Conservation (phyloP, 495 filamentous ascomycete genomes). For the Glutinoglossum americanum region DNA sequence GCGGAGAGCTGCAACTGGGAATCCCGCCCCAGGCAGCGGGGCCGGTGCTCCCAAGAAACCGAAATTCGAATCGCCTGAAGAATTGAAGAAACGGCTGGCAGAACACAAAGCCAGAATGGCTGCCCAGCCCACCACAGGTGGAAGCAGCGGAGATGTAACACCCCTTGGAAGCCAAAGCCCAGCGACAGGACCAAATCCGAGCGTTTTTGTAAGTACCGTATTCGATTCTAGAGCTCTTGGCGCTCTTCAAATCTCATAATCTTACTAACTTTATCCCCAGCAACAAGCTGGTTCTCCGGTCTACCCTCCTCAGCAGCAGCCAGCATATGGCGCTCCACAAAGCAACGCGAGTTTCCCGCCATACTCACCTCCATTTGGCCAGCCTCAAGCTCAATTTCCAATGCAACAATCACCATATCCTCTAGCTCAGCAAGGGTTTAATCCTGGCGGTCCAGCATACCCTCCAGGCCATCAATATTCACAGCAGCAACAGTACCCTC, state of each 20-base stretch:
- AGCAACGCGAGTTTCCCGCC: constrained; percentile 9
- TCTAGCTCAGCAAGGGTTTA: neutral
- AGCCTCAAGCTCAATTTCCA: constrained; percentile 2
- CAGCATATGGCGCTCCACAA: constrained; percentile 10
- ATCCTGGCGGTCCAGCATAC: neutral
- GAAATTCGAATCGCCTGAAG: constrained; percentile 52
- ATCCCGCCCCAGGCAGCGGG: constrained; percentile 41
- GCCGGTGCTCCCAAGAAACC: constrained; percentile 43
- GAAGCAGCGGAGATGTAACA: constrained; percentile 38
- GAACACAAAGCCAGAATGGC: constrained; percentile 54
- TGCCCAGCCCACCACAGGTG: constrained; percentile 31
- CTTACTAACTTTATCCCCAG: constrained; percentile 2
- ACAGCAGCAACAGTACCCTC: constrained; percentile 5
- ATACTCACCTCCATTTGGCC: constrained; percentile 13
- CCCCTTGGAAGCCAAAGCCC: constrained; percentile 31
- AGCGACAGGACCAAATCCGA: constrained; percentile 10
- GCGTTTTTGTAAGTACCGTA: constrained; percentile 28
- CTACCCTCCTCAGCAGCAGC: constrained; percentile 13
- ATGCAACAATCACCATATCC: constrained; percentile 4
- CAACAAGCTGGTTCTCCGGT: constrained; percentile 11
- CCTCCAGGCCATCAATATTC: constrained; percentile 8
- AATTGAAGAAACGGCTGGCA: constrained; percentile 63
- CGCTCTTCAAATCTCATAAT: too few relatives aligned
- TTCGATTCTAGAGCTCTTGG: neutral
- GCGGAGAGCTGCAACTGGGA: constrained; percentile 61